Evolutionary conservation across 192 early-diverging fungal species (phyloP), one percentile per base, ranked within the genome.

Genomic region (Dissophora globulifera): DNA sequence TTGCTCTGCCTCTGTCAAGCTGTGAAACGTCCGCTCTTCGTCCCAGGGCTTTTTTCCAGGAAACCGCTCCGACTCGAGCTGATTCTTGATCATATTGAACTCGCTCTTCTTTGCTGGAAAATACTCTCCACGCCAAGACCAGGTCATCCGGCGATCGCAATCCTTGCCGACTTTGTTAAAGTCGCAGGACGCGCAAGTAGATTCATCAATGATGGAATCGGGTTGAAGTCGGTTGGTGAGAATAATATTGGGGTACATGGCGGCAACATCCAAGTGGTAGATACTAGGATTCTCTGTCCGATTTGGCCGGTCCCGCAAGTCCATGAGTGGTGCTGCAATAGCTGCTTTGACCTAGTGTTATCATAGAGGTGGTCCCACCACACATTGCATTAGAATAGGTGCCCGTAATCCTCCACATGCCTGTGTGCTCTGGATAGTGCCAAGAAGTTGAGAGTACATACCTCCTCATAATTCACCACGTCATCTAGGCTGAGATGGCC

Each of bases 231-330:
- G 90, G 70, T 99, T 98, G 1, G 98, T 99, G 25, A 99, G 82
- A 72, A 99, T 99, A 61, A 99, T 99, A 69, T 99, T 99, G 17
- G 98, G 98, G 59, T 97, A 97, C 98, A 99, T 99, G 23, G 98
- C 98, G 0, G 94, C 98, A n/a, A 99, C 98, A 81, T 99, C 98
- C 84, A 99, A 89, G 63, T 99, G 98, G 78, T 99, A 99, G 48
- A 99, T 93, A 3, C 92, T 82, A 1, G 98, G 98, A 27, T 85
- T 80, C 55, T 94, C 94, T 31, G 76, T 76, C 1, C 93, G 89
- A 40, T 87, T 88, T 10, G 96, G 95, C 4, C 70, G 72, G 51
- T 96, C 93, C n/a, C 92, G 84, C n/a, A 99, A 78, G 13, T 89
- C 85, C 51, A 79, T 78, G 10, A 99, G 81, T 10, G 85, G 69